phyloP scores from a whole-genome alignment of 805 yeast species.

The Yarrowia deformans region DNA sequence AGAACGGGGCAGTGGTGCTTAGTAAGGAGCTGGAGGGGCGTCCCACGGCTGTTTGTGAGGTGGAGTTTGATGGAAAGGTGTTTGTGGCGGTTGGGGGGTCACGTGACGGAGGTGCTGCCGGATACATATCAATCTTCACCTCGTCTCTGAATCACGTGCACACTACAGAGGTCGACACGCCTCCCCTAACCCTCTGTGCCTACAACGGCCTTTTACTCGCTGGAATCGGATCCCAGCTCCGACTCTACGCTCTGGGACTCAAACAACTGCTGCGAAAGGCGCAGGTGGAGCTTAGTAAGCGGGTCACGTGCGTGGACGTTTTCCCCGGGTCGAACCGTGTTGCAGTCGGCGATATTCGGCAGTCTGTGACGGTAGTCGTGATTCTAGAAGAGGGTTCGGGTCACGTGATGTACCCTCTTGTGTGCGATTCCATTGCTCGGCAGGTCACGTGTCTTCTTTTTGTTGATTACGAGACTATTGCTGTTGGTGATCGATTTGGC shows the following conservation, averaged over 20 bases:
- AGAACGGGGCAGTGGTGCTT: background rate
- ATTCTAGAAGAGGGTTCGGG: conserved; percentile 58
- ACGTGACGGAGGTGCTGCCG: background rate
- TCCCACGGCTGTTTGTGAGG: background rate
- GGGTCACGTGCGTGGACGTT: conserved; percentile 62
- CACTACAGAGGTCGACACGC: conserved; percentile 61
- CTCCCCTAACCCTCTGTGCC: conserved; percentile 57
- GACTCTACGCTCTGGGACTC: conserved; percentile 75
- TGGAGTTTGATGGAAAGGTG: conserved; percentile 34
- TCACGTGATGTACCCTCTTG: conserved; percentile 62
- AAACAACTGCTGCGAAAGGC: conserved; percentile 79
- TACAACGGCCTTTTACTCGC: conserved; percentile 70
- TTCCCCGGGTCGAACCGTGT: conserved; percentile 60
- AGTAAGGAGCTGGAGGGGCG: background rate
- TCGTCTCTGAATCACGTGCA: conserved; percentile 60
- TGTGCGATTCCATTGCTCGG: conserved; percentile 72
- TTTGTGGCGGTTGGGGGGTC: conserved; percentile 44
- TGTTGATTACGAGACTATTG: conserved; percentile 76
- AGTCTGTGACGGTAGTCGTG: conserved; percentile 65
- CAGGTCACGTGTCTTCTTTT: conserved; percentile 66
- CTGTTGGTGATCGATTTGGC: conserved; percentile 90
- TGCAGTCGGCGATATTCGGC: conserved; percentile 73
- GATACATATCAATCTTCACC: conserved; percentile 11
- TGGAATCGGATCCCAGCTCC: conserved; percentile 61
- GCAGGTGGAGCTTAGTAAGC: conserved; percentile 53